A percentile compares a stretch with the other conserved stretches of the same genome.
phyloP scores from a whole-genome alignment of 116 monocot genomes.

The Trichopus zeylanicus region DNA sequence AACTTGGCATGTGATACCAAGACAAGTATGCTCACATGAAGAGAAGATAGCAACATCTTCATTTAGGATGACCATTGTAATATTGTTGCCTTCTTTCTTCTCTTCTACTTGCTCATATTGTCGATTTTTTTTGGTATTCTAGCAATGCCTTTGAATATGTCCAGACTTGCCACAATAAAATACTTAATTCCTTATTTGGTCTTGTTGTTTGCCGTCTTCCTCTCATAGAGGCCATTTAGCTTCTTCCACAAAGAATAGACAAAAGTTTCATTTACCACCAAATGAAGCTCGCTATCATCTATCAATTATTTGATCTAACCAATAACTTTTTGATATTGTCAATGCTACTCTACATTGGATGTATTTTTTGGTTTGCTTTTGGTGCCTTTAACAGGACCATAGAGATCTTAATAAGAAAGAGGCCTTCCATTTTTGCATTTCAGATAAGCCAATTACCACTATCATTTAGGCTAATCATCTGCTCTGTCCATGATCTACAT shows the following conservation, averaged over 20 bases:
- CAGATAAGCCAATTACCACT: not conserved
- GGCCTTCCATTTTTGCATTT: slow-evolving; percentile 8
- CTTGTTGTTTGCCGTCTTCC: not conserved
- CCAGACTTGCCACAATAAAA: not conserved
- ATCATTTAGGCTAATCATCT: not conserved
- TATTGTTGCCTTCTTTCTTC: not conserved
- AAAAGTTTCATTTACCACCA: not conserved
- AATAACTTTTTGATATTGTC: not conserved
- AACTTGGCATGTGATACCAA: not conserved
- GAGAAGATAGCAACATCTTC: not conserved
- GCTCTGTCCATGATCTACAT: no score
- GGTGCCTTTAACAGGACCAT: not conserved
- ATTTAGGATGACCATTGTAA: not conserved
- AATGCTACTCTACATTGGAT: not conserved
- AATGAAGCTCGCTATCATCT: not conserved
- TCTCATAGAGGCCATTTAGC: not conserved
- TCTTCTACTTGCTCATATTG: not conserved
- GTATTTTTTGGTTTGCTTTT: not conserved
- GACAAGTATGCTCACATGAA: not conserved
- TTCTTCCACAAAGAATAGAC: not conserved
- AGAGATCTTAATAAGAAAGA: slow-evolving; percentile 5
- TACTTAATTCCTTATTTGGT: no score
- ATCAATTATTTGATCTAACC: not conserved
- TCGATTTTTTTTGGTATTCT: not conserved
- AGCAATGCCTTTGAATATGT: not conserved